phyloP scores from a whole-genome alignment of 2,329 filamentous ascomycete genomes.

The Cladosporium sp. region DNA sequence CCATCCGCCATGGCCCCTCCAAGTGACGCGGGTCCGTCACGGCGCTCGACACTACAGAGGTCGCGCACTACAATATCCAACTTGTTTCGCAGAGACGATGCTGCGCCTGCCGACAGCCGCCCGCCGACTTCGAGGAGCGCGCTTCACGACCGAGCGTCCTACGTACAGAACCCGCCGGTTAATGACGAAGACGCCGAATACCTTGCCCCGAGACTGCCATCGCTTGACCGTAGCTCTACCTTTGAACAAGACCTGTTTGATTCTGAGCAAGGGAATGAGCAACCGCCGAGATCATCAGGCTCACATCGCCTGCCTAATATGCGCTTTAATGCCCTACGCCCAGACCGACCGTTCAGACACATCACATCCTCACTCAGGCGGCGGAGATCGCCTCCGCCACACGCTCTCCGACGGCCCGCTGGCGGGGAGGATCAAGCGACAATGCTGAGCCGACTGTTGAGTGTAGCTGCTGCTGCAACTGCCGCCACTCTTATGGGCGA shows the following conservation, averaged over 20 bases:
- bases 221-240: constrained; percentile 27
- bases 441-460: constrained; percentile 55
- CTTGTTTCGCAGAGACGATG: constrained; percentile 9
- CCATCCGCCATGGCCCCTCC: constrained; percentile 15
- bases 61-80: constrained; percentile 11
- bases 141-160: constrained; percentile 22
- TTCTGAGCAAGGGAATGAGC: constrained; percentile 17
- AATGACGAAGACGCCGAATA: constrained; percentile 16
- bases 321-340: constrained; percentile 25
- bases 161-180: constrained; percentile 15
- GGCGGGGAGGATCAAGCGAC: constrained; percentile 57
- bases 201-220: constrained; percentile 26
- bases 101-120: neutral
- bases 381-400: constrained; percentile 42
- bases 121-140: constrained; percentile 12
- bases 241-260: constrained; percentile 32
- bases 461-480: constrained; percentile 57
- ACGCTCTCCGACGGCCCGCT: constrained; percentile 29
- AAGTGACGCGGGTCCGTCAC: constrained; percentile 11
- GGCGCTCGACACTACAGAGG: constrained; percentile 11
- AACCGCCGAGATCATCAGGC: constrained; percentile 20
- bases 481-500: constrained; percentile 60
- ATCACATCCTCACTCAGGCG: constrained; percentile 44
- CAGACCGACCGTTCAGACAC: constrained; percentile 33
- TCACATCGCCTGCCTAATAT: constrained; percentile 25